Evolutionary conservation across 78 protist genomes (phyloP).

Genomic region (Dictyostelium intermedium): DNA sequence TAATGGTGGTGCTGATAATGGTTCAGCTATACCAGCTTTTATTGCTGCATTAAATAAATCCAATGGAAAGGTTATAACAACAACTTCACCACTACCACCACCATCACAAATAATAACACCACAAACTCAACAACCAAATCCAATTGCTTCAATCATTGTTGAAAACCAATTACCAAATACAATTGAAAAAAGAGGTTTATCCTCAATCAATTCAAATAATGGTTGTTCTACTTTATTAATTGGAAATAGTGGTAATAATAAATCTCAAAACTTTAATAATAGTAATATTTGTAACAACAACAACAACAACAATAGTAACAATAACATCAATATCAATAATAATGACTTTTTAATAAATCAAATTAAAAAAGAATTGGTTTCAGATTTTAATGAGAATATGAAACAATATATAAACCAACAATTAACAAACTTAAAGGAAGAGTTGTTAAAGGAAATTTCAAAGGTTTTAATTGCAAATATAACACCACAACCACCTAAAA

Average conservation of each 20-base stretch:
- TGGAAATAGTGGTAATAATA: conserved; percentile 16
- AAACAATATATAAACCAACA: conserved; percentile 11
- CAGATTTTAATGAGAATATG: conserved; percentile 7
- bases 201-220: not conserved
- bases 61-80: not conserved
- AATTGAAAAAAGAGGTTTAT: not conserved
- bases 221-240: not conserved
- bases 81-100: not conserved
- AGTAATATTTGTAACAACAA: too few species aligned
- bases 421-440: not conserved
- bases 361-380: not conserved
- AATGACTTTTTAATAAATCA: not conserved
- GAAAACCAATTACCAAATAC: not conserved
- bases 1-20: not conserved
- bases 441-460: not conserved
- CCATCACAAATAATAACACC: not conserved
- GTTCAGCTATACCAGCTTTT: conserved; percentile 37
- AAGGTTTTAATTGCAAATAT: not conserved
- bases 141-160: not conserved
- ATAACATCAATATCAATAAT: not conserved
- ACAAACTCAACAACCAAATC: not conserved
- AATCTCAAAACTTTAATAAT: not conserved
- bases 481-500: not conserved
- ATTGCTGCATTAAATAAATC: conserved; percentile 45
- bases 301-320: not conserved